A percentile compares a stretch with the other conserved stretches of the same genome.
These are phyloP conservation scores for Fusarium sp. DNA, from an alignment of 2,329 filamentous ascomycete genomes.

Conservation along the genomic window DNA sequence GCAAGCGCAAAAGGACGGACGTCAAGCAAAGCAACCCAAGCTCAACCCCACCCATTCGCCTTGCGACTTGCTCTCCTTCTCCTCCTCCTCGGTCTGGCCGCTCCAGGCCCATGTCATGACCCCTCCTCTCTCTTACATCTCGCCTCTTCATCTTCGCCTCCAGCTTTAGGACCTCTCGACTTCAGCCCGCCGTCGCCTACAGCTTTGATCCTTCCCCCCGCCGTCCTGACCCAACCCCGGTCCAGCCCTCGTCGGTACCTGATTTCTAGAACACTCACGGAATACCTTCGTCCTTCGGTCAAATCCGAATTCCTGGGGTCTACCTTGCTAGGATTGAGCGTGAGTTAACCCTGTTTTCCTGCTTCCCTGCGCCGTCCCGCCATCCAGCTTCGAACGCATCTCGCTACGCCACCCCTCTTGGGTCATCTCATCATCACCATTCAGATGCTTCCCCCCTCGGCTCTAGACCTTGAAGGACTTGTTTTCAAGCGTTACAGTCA, in stretches of 20 bases:
- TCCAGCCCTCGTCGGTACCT: constrained; percentile 9
- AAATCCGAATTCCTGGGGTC: constrained; percentile 27
- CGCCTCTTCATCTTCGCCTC: constrained; percentile 25
- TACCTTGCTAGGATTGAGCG: constrained; percentile 27
- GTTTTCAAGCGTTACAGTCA: not conserved
- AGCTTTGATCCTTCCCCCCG: not conserved
- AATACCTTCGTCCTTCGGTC: constrained; percentile 23
- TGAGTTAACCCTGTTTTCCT: constrained; percentile 30
- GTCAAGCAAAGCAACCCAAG: constrained; percentile 24
- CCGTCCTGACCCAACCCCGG: constrained; percentile 9
- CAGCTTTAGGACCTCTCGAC: constrained; percentile 20
- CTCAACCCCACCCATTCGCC: constrained; percentile 32
- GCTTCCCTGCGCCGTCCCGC: constrained; percentile 7
- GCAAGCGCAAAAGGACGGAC: constrained; percentile 13
- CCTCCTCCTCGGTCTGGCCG: constrained; percentile 19
- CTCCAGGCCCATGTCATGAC: constrained; percentile 32
- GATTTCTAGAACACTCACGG: constrained; percentile 18
- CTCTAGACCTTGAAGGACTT: not conserved
- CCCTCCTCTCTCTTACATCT: constrained; percentile 21
- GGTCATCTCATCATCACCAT: not conserved
- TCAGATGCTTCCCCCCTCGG: constrained; percentile 1
- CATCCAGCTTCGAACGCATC: not conserved
- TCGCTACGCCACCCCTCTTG: constrained; percentile 6
- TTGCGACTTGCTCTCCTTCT: constrained; percentile 25
- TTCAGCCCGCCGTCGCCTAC: not conserved